Percentiles rank a stretch among this genome's conserved stretches.
Evolutionary conservation across 768 basidiomycete species (phyloP).

Genomic region (Daedalea quercina): DNA sequence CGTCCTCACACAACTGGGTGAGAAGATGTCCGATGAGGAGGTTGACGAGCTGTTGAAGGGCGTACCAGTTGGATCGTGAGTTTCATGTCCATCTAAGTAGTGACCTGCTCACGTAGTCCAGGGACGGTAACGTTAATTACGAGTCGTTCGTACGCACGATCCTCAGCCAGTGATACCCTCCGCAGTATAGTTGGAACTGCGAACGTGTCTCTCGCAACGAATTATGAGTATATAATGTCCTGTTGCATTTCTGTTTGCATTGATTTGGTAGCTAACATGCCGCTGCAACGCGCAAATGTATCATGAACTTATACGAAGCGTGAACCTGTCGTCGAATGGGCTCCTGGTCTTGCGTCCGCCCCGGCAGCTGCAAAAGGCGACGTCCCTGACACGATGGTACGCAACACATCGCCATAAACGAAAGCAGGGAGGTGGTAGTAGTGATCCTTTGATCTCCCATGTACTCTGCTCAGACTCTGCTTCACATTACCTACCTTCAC

Average conservation of each 20-base stretch:
- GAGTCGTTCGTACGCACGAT: conserved; percentile 95
- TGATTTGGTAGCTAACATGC: not conserved
- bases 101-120: conserved; percentile 21
- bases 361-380: too few relatives aligned
- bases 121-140: conserved; percentile 96
- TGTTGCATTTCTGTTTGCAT: not conserved
- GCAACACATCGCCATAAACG: too few relatives aligned
- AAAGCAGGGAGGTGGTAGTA: too few relatives aligned
- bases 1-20: conserved; percentile 84
- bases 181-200: not conserved
- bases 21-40: conserved; percentile 98
- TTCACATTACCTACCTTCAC: too few relatives aligned
- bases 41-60: conserved; percentile 97
- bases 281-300: not conserved
- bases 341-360: not conserved
- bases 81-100: conserved; percentile 14
- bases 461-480: too few relatives aligned
- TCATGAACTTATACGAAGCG: not conserved
- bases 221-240: not conserved
- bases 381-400: too few relatives aligned
- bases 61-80: conserved; percentile 83
- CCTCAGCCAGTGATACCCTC: conserved; percentile 60
- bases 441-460: too few relatives aligned
- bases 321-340: not conserved
- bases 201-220: not conserved